Percentiles rank a stretch among this genome's conserved stretches.
phyloP scores from a whole-genome alignment of 805 yeast species.

The Ogataea paradorogensis region DNA sequence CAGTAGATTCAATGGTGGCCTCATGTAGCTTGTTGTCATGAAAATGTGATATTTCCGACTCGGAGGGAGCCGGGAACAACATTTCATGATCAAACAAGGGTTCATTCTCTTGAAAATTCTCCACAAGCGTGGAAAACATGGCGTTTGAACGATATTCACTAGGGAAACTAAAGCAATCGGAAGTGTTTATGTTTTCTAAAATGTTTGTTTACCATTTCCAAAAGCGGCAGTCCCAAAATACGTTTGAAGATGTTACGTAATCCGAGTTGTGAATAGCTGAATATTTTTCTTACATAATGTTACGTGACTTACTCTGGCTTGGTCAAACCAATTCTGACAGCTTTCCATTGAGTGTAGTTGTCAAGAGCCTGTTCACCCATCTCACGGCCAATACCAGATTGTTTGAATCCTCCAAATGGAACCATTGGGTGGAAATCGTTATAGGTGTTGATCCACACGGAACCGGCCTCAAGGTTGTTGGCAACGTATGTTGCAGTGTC shows the following conservation, averaged over 20 bases:
- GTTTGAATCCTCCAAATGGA: constrained; percentile 81
- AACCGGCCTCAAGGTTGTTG: constrained; percentile 67
- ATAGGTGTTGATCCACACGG: constrained; percentile 78
- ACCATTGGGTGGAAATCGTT: constrained; percentile 72
- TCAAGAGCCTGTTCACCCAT: constrained; percentile 79
- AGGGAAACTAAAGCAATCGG: background rate
- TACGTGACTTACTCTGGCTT: constrained; percentile 24
- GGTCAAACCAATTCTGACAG: constrained; percentile 51
- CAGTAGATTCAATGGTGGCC: constrained; percentile 40
- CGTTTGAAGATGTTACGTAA: background rate
- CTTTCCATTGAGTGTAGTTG: constrained; percentile 72
- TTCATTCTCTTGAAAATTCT: constrained; percentile 32
- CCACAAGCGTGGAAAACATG: constrained; percentile 19
- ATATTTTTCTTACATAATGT: constrained; percentile 2
- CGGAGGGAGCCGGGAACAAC: constrained; percentile 33
- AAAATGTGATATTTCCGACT: constrained; percentile 32
- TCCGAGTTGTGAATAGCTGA: background rate
- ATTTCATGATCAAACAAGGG: constrained; percentile 34
- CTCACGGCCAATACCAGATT: constrained; percentile 83
- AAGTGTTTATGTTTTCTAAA: constrained; percentile 4
- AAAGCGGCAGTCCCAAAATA: background rate
- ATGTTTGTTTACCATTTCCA: constrained; percentile 8
- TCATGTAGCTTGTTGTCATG: constrained; percentile 15
- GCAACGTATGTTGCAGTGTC: constrained; percentile 63
- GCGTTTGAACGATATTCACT: background rate